Evolutionary conservation across 768 basidiomycete genomes (phyloP), one percentile per base, ranked within the genome.

Genomic region (Psilocybe cyanescens): DNA sequence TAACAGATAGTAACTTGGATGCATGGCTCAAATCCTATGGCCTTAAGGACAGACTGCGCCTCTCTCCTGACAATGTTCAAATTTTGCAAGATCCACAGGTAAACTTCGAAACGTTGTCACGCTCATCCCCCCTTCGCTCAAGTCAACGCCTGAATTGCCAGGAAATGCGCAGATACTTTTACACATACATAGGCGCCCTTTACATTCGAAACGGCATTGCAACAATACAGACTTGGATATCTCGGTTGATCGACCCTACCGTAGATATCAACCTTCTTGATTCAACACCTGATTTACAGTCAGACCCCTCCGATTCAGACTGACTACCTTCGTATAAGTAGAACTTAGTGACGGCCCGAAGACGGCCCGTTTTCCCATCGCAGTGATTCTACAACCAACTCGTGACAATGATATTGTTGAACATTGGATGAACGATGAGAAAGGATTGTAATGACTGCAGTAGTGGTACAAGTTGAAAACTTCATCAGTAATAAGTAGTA

Each of bases 151-250:
- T 35, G n/a, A 35, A 58, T 55, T 37, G 31, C 16, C 62, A 90
- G 88, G 87, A 87, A 72, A 81, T 84, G 57, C 77, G 77, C 29
- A 74, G 71, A 47, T 81, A 87, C 52, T 89, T 89, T 63, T 67
- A 83, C 66, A 82, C 83, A 17, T 90, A 89, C 63, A 76, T 90
- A 11, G 90, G 88, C 8, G 90, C 87, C n/a, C 71, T 88, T 11
- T 87, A 83, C 69, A 75, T 81, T n/a, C 82, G 84, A 54, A 81
- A 78, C 57, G 89, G 89, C 19, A 67, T 83, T 35, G 47, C 67
- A 3, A 68, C 71, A 7, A 77, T 90, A 52, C 79, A 86, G 67
- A 67, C 72, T 24, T 91, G 88, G 88, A 81, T 90, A 33, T 82
- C 82, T 52, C 76, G 76, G 55, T 76, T 89, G 28, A 76, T 90